These are phyloP conservation scores for Karstenula rhodostoma DNA, from an alignment of 2,329 filamentous ascomycete genomes.

Conservation along the genomic window DNA sequence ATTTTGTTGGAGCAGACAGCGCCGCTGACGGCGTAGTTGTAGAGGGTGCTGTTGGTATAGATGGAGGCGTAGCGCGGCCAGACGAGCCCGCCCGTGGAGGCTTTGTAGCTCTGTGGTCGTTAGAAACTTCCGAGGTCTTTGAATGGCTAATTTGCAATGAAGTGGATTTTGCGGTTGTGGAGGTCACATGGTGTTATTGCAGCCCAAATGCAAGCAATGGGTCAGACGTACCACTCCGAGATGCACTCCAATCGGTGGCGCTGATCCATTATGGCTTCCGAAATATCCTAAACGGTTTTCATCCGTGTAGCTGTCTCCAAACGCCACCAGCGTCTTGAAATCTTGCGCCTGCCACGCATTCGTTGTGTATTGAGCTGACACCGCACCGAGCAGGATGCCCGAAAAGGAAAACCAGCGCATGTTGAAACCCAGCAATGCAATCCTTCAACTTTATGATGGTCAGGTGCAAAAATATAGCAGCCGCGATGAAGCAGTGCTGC, in stretches of 20 bases:
- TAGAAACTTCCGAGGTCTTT: background rate
- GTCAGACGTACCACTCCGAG: slow-evolving; percentile 54
- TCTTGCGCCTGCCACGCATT: slow-evolving; percentile 52
- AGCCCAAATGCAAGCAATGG: background rate
- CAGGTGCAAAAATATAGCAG: background rate
- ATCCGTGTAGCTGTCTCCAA: slow-evolving; percentile 81
- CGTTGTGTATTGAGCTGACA: slow-evolving; percentile 20
- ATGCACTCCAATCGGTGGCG: slow-evolving; percentile 69
- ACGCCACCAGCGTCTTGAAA: slow-evolving; percentile 71
- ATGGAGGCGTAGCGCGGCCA: slow-evolving; percentile 75
- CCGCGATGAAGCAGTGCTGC: background rate
- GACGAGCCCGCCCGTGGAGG: slow-evolving; percentile 70
- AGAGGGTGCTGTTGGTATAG: slow-evolving; percentile 62
- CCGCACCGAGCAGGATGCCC: slow-evolving; percentile 30
- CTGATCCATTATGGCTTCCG: slow-evolving; percentile 59
- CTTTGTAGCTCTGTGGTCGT: slow-evolving; percentile 54
- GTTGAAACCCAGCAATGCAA: slow-evolving; percentile 3
- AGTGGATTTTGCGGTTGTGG: background rate
- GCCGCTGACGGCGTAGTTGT: slow-evolving; percentile 76
- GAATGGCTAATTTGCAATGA: background rate
- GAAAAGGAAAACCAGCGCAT: slow-evolving; percentile 34
- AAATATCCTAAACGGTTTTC: slow-evolving; percentile 74
- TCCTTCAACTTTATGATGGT: background rate
- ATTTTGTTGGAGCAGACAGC: slow-evolving; percentile 77
- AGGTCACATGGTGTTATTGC: background rate